Conservation (phyloP, 1,284 basidiomycete species). For the Puccinia polysora region DNA sequence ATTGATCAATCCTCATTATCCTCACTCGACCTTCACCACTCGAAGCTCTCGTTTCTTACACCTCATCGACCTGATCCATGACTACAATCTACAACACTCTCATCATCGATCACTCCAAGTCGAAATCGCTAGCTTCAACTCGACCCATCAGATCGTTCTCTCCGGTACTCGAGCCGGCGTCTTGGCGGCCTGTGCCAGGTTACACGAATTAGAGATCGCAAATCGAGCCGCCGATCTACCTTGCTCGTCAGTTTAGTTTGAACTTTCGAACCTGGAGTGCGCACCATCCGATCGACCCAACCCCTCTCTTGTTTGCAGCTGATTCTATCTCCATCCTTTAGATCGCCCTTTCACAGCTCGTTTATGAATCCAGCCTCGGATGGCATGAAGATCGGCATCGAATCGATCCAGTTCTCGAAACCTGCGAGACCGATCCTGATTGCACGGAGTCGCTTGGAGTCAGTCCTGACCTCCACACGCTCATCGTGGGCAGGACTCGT, state of each 20-base stretch:
- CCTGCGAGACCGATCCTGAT: conserved; percentile 47
- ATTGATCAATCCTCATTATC: conserved; percentile 44
- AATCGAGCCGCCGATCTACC: conserved; percentile 51
- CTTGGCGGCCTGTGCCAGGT: conserved; percentile 47
- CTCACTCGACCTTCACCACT: too few relatives aligned
- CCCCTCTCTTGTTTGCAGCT: not conserved
- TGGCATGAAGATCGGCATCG: conserved; percentile 49
- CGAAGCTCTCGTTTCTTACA: conserved; percentile 48
- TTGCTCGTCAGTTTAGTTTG: conserved; percentile 47
- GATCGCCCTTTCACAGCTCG: conserved; percentile 50
- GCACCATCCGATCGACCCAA: too few relatives aligned
- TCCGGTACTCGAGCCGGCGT: conserved; percentile 50
- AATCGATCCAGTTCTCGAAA: conserved; percentile 42
- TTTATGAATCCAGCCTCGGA: conserved; percentile 51
- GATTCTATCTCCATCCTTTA: not conserved
- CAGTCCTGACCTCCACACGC: not conserved
- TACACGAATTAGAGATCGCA: conserved; percentile 48
- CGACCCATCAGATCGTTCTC: conserved; percentile 49
- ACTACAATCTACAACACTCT: conserved; percentile 35
- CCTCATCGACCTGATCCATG: conserved; percentile 47
- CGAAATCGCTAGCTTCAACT: conserved; percentile 52
- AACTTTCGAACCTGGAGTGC: too few relatives aligned
- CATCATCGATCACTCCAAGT: conserved; percentile 45
- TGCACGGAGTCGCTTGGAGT: not conserved
- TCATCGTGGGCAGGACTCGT: too few relatives aligned